phyloP scores from a whole-genome alignment of 306 rosid species.

The Dalbergia cultrata region DNA sequence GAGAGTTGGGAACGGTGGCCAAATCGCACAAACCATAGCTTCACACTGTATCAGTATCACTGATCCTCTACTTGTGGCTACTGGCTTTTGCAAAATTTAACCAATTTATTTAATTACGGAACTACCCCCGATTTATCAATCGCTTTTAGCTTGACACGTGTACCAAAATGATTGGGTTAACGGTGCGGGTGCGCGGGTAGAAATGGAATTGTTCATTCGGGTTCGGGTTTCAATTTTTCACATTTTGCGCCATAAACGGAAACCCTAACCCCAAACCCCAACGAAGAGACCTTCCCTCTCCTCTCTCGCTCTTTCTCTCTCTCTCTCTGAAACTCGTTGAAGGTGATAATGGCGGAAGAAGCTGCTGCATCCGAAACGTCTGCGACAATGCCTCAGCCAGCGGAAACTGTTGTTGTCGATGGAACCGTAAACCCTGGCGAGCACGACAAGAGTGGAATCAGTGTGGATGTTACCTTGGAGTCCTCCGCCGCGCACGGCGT shows the following conservation, averaged over 20 bases:
- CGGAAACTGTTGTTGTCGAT: conserved; percentile 31
- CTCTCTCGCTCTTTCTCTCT: neutral
- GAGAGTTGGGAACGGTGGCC: conserved; percentile 53
- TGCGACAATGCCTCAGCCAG: conserved; percentile 45
- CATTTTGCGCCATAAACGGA: conserved; percentile 57
- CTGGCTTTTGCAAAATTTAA: neutral
- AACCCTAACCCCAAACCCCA: conserved; percentile 43
- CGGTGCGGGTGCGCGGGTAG: conserved; percentile 21
- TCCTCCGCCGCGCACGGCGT: conserved; percentile 54
- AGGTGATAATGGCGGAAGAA: conserved; percentile 67
- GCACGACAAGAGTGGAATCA: conserved; percentile 46
- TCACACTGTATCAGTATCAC: neutral
- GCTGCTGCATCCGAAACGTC: conserved; percentile 64
- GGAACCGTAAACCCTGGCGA: conserved; percentile 51
- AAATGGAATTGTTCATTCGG: neutral
- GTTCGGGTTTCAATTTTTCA: conserved; percentile 33
- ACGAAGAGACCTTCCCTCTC: neutral
- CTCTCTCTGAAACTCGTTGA: conserved; percentile 10
- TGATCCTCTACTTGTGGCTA: conserved; percentile 56
- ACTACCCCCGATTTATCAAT: neutral
- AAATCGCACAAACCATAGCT: conserved; percentile 62
- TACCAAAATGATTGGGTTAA: neutral
- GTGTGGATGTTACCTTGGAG: conserved; percentile 57
- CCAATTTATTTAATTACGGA: neutral
- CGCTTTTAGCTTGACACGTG: conserved; percentile 38